A percentile compares a stretch with the other conserved stretches of the same genome.
These are phyloP conservation scores for Corylus heterophylla DNA, from an alignment of 306 rosid species.

Conservation along the genomic window DNA sequence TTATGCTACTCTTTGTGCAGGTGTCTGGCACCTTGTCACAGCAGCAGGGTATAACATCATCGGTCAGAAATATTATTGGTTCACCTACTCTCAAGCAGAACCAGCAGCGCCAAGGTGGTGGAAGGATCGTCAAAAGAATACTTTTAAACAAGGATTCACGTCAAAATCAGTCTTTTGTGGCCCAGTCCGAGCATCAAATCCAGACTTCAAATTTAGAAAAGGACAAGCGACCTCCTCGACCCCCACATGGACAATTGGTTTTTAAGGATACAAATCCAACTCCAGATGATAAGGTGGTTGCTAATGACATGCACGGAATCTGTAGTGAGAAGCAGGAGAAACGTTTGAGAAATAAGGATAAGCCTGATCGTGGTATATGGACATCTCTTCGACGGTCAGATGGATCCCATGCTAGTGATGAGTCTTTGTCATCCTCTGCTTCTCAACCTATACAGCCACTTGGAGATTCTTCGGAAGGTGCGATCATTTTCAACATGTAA, in stretches of 20 bases:
- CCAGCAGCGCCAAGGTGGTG: conserved; percentile 50
- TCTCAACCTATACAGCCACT: conserved; percentile 24
- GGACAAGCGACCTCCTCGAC: conserved; percentile 50
- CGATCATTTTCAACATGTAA: conserved; percentile 7
- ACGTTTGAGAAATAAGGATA: conserved; percentile 53
- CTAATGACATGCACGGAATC: conserved; percentile 42
- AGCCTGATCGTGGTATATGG: conserved; percentile 63
- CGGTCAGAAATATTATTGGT: conserved; percentile 35
- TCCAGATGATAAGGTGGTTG: conserved; percentile 43
- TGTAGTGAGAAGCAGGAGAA: conserved; percentile 53
- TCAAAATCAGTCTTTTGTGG: conserved; percentile 54
- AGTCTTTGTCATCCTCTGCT: conserved; percentile 38
- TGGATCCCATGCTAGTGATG: conserved; percentile 43
- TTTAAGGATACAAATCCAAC: conserved; percentile 55
- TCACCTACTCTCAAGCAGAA: conserved; percentile 48
- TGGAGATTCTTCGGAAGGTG: conserved; percentile 55
- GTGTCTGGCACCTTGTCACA: conserved; percentile 35
- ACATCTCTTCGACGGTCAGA: conserved; percentile 43
- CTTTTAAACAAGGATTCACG: conserved; percentile 55
- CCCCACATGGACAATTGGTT: conserved; percentile 51
- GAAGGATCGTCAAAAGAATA: conserved; percentile 61
- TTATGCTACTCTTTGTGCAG: conserved; percentile 34
- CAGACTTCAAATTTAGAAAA: conserved; percentile 48
- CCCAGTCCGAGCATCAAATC: conserved; percentile 42
- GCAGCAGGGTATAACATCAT: conserved; percentile 41